A percentile compares a stretch with the other conserved stretches of the same genome.
phyloP scores from a whole-genome alignment of 139 green algal genomes.

The Closterium sp. region DNA sequence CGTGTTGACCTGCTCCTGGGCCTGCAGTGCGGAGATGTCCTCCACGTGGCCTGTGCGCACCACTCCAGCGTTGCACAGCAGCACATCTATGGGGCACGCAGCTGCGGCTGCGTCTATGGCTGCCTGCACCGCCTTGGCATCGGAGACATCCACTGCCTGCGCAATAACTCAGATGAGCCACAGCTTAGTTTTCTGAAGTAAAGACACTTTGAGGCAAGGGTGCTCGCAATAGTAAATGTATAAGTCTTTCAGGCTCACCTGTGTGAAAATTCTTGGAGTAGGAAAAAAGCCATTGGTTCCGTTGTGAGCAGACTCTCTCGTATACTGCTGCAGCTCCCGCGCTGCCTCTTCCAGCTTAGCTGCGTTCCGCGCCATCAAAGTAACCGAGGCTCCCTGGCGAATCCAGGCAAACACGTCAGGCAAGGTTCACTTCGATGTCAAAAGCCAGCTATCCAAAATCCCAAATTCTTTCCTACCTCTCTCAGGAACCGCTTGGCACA shows the following conservation, averaged over 20 bases:
- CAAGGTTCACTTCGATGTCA: neutral
- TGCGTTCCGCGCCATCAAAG: neutral
- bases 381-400: neutral
- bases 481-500: neutral
- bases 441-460: neutral
- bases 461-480: conserved; percentile 9
- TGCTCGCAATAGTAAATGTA: no score
- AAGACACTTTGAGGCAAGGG: no score
- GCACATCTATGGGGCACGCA: conserved; percentile 12
- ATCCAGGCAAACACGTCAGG: neutral
- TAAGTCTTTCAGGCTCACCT: neutral
- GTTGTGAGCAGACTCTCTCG: neutral
- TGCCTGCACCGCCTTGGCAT: neutral
- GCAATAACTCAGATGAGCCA: no score
- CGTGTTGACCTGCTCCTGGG: conserved; percentile 5
- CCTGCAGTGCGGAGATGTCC: neutral
- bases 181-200: no score
- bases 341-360: neutral
- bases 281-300: neutral
- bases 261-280: neutral
- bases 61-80: conserved; percentile 24
- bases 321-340: neutral
- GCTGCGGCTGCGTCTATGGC: neutral
- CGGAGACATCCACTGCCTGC: conserved; percentile 2
- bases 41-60: conserved; percentile 7